phyloP scores from a whole-genome alignment of 139 green algal genomes.

The Closterium sp. region DNA sequence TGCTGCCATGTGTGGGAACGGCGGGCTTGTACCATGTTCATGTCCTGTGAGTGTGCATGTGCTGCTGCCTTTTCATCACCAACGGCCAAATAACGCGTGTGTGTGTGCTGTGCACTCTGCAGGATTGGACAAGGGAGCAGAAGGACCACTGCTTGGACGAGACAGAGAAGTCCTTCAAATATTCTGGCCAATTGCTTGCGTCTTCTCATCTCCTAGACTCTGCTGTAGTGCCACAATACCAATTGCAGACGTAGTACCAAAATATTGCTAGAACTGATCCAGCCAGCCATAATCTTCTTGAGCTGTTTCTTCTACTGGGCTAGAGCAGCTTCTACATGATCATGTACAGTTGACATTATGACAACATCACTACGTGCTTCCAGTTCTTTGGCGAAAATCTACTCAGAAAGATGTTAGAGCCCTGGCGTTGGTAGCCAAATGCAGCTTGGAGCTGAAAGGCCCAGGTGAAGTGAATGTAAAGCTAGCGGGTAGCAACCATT shows the following conservation, averaged over 20 bases:
- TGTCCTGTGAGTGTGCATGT: background rate
- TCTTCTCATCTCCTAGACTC: slow-evolving; percentile 30
- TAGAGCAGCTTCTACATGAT: background rate
- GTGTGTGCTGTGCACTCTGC: background rate
- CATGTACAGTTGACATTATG: background rate
- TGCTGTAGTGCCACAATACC: background rate
- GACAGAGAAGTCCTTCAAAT: slow-evolving; percentile 74
- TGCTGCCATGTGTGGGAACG: background rate
- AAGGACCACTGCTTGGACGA: slow-evolving; percentile 85
- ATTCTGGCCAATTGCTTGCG: slow-evolving; percentile 52
- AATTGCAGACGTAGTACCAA: too few relatives aligned
- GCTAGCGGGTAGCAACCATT: background rate
- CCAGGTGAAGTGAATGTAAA: background rate
- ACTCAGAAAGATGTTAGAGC: background rate
- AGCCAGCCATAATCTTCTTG: background rate
- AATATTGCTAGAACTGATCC: too few relatives aligned
- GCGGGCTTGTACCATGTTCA: background rate
- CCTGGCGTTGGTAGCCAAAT: too few relatives aligned
- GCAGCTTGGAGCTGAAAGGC: too few relatives aligned
- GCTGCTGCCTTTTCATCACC: too few relatives aligned
- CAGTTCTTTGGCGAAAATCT: background rate
- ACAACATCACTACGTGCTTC: too few relatives aligned
- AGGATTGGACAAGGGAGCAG: slow-evolving; percentile 76
- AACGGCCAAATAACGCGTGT: too few relatives aligned
- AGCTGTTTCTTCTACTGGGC: background rate